These are phyloP conservation scores for Abrus pulchellus DNA, from an alignment of 306 rosid genomes.

Conservation along the genomic window DNA sequence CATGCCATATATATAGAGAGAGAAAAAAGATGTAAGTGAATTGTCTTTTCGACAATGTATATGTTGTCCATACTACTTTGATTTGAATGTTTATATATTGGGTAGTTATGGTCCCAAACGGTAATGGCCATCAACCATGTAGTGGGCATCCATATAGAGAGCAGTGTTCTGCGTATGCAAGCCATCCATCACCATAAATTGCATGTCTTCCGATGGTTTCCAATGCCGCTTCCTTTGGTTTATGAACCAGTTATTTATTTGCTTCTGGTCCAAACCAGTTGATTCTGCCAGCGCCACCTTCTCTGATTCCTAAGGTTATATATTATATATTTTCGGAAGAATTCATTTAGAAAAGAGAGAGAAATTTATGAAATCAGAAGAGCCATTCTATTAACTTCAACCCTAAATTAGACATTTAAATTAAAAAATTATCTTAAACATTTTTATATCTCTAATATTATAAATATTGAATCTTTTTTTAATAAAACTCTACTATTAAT, in stretches of 20 bases:
- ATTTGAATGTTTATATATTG: background rate
- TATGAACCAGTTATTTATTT: slow-evolving; percentile 97
- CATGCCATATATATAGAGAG: background rate
- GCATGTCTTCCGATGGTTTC: slow-evolving; percentile 99
- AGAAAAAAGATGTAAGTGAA: no score
- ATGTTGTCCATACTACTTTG: no score
- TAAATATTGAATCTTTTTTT: no score
- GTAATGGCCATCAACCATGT: slow-evolving; percentile 73
- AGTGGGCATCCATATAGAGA: slow-evolving; percentile 80
- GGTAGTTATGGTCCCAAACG: slow-evolving; percentile 77
- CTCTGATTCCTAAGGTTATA: slow-evolving; percentile 77
- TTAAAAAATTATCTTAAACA: background rate
- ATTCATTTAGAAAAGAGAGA: background rate
- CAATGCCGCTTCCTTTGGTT: slow-evolving; percentile 98
- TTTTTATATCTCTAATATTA: no score
- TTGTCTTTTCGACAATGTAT: no score
- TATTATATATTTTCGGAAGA: background rate
- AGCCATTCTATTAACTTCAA: no score
- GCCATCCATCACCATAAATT: slow-evolving; percentile 96
- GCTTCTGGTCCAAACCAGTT: slow-evolving; percentile 94
- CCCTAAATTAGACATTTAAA: no score
- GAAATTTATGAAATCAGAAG: background rate
- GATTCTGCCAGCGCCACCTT: slow-evolving; percentile 97
- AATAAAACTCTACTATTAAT: no score
- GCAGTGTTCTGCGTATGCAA: slow-evolving; percentile 72